Conservation (phyloP, 495 filamentous ascomycete genomes). For the Penicillium bovifimosum region DNA sequence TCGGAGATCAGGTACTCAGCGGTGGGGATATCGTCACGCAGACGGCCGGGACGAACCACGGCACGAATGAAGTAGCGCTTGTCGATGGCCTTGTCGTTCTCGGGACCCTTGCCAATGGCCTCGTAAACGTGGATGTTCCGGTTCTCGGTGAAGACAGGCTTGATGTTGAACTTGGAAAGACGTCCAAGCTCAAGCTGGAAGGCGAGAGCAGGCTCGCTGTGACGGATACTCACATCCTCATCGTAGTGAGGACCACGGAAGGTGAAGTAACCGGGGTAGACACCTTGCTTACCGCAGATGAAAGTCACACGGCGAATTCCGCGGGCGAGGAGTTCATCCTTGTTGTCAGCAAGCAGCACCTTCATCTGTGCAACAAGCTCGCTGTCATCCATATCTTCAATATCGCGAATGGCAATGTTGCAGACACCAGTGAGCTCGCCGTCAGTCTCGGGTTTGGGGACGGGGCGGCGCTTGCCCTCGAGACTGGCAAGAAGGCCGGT, state of each 20-base stretch:
- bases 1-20: slow-evolving; percentile 98
- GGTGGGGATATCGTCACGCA: slow-evolving; percentile 94
- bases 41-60: slow-evolving; percentile 83
- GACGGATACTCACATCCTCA: slow-evolving; percentile 93
- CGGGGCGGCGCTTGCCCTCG: slow-evolving; percentile 61
- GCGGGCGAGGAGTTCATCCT: slow-evolving; percentile 73
- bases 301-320: slow-evolving; percentile 88
- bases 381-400: slow-evolving; percentile 77
- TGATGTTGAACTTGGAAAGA: slow-evolving; percentile 94
- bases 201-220: slow-evolving; percentile 90
- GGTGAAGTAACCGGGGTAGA: slow-evolving; percentile 95
- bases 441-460: slow-evolving; percentile 46
- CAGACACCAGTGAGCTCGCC: slow-evolving; percentile 84
- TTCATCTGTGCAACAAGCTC: slow-evolving; percentile 72
- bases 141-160: slow-evolving; percentile 97
- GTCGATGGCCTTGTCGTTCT: slow-evolving; percentile 66
- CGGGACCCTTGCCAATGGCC: slow-evolving; percentile 85
- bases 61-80: slow-evolving; percentile 98
- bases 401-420: slow-evolving; percentile 88
- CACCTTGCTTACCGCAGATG: slow-evolving; percentile 91
- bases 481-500: slow-evolving; percentile 66
- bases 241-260: slow-evolving; percentile 88
- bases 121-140: slow-evolving; percentile 98
- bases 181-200: slow-evolving; percentile 96
- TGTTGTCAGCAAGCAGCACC: slow-evolving; percentile 70